Base-by-base conservation (phyloP, 2,329 filamentous ascomycete species). In the Fusarium piperis region DNA sequence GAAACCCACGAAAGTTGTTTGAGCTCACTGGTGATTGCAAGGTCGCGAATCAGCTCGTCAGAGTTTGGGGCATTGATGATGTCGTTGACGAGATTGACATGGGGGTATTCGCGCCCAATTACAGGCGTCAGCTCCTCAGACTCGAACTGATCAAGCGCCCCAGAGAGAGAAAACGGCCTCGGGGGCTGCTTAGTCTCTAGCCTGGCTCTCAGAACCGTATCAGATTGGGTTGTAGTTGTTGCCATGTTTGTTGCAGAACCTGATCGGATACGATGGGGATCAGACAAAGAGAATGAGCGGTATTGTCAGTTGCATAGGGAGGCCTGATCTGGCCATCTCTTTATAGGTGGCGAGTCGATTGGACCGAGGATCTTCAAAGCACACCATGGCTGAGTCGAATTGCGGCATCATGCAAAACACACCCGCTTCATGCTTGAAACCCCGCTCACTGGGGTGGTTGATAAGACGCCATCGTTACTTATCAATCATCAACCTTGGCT, bases 11-110 rank as follows among this genome's bases (percentile, higher is more conserved):
- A 15, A 18, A 13, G 20, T 18, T 18, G 16, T 1, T 18, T 28
- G 18, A 3, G 69, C 80, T 63, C 79, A 89, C 88, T 86, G 0
- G 87, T 90, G 59, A 91, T 88, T 16, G 88, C 90, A 1, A 92
- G 81, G 70, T 92, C 90, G 2, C 86, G 84, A 20, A 91, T 79
- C 3, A 89, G 78, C 32, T 87, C 85, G 48, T 91, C 88, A 0
- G 85, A 79, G 64, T 90, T 86, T 0, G 84, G 79, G 2, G 86
- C 85, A 13, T 87, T 82, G 26, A 75, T 60, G 9, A 77, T 62
- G 7, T 78, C 74, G 32, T 90, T 85, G 1, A 84, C 83, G 1
- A 90, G 81, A 59, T 89, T 85, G 30, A 85, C 79, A 6, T 81
- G 80, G 3, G 80, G 77, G 64, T 86, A 90, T 74, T 90, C 88